These are phyloP conservation scores for Thymus quinquecostatus DNA, from an alignment of 257 asterid genomes.

Conservation along the genomic window DNA sequence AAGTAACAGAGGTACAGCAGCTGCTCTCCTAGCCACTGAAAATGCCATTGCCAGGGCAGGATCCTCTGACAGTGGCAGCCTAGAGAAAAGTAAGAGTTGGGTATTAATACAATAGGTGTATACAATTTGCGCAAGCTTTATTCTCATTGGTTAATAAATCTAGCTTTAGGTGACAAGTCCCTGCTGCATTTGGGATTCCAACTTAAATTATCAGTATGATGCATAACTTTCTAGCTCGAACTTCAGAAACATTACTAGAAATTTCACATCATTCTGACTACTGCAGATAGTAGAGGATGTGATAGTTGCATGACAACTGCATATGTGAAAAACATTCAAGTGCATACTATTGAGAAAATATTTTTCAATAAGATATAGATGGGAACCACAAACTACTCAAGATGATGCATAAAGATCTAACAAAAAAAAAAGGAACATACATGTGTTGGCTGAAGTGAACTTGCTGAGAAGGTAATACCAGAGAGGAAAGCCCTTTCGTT, in stretches of 20 bases:
- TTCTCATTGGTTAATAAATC: neutral
- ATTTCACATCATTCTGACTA: constrained; percentile 6
- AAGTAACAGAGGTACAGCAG: constrained; percentile 88
- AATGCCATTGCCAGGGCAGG: constrained; percentile 98
- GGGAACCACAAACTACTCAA: constrained; percentile 23
- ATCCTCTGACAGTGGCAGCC: constrained; percentile 91
- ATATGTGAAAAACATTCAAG: neutral
- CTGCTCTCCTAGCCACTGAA: constrained; percentile 94
- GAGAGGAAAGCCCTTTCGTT: constrained; percentile 76
- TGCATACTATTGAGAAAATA: constrained; percentile 15
- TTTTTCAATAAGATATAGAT: constrained; percentile 15
- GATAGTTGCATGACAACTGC: constrained; percentile 8
- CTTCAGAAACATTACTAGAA: neutral
- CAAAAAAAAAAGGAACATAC: constrained; percentile 48
- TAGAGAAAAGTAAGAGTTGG: constrained; percentile 40
- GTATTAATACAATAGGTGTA: constrained; percentile 4
- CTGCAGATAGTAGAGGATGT: constrained; percentile 19
- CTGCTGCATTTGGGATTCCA: neutral
- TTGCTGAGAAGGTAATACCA: constrained; percentile 80
- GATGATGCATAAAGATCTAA: constrained; percentile 24
- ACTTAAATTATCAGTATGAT: constrained; percentile 1
- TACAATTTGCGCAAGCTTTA: neutral
- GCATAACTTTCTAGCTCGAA: constrained; percentile 5
- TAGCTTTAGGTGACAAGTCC: constrained; percentile 8
- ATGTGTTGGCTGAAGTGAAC: constrained; percentile 79